Conservation (phyloP, 108 stramenopile genomes). For the Cyclotella kingstonii region DNA sequence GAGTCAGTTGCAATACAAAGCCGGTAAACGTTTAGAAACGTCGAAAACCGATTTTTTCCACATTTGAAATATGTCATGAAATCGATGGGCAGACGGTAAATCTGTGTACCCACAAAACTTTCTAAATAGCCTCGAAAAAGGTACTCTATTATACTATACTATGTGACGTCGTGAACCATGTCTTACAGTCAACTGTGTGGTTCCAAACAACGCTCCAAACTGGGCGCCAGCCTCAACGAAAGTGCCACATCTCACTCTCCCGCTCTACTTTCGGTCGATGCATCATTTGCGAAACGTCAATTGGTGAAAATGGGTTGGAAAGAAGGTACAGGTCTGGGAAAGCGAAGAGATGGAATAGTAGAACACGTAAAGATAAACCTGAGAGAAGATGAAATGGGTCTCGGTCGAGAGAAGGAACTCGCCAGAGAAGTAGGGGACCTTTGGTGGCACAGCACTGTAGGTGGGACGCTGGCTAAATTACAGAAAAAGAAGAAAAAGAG, state of each 20-base stretch:
- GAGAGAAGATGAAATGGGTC: constrained; percentile 70
- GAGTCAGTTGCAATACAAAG: no score
- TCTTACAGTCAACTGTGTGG: constrained; percentile 54
- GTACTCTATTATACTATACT: background rate
- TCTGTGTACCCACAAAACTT: background rate
- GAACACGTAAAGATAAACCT: constrained; percentile 78
- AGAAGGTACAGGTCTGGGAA: constrained; percentile 88
- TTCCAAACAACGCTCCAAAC: constrained; percentile 52
- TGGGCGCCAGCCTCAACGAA: constrained; percentile 65
- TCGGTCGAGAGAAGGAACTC: constrained; percentile 55
- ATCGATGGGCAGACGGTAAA: no score
- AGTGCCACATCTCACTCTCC: constrained; percentile 39
- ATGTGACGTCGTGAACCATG: constrained; percentile 20
- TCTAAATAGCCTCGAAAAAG: no score
- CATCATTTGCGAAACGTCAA: constrained; percentile 69
- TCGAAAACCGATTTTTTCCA: no score
- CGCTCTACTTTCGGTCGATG: constrained; percentile 38
- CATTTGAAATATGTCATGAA: no score
- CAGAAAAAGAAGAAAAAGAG: constrained; percentile 39
- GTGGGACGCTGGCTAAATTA: constrained; percentile 76
- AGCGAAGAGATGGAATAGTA: constrained; percentile 73
- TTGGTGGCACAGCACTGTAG: constrained; percentile 86
- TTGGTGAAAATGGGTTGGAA: constrained; percentile 90
- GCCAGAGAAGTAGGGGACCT: constrained; percentile 40
- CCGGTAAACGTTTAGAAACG: no score